phyloP scores from a whole-genome alignment of 306 rosid species.

The Vigna nakashimae region DNA sequence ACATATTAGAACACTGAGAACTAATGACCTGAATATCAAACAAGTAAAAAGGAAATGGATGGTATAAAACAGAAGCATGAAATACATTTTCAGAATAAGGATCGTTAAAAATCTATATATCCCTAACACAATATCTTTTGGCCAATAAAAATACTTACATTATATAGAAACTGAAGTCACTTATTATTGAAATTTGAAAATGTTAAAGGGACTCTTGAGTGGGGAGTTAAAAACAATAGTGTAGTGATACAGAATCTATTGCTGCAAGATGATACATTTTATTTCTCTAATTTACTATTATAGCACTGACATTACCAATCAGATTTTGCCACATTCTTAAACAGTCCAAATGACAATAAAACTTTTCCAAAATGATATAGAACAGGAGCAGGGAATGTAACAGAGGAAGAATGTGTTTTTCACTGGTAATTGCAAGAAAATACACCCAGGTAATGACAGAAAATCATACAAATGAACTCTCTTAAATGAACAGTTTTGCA shows the following conservation, averaged over 20 bases:
- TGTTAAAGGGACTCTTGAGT: background rate
- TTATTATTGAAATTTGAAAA: slow-evolving; percentile 22
- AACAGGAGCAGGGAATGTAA: background rate
- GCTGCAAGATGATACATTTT: background rate
- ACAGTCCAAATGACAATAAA: background rate
- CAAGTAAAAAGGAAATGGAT: slow-evolving; percentile 15
- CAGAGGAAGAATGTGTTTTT: background rate
- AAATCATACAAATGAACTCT: background rate
- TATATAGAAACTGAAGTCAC: background rate
- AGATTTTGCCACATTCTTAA: background rate
- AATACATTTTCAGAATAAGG: slow-evolving; percentile 30
- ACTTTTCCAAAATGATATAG: background rate
- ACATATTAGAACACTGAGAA: slow-evolving; percentile 32
- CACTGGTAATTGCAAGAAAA: background rate
- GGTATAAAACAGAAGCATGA: slow-evolving; percentile 10
- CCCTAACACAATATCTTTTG: background rate
- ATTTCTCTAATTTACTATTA: slow-evolving; percentile 7
- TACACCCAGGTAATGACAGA: background rate
- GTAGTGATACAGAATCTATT: slow-evolving; percentile 1
- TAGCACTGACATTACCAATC: background rate
- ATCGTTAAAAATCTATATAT: slow-evolving; percentile 21
- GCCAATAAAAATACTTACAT: too few relatives aligned
- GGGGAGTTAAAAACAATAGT: slow-evolving; percentile 17
- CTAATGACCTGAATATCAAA: slow-evolving; percentile 22
- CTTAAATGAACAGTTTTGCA: background rate